phyloP scores from a whole-genome alignment of 352 stramenopile species.

The Thalassiosira hispida region DNA sequence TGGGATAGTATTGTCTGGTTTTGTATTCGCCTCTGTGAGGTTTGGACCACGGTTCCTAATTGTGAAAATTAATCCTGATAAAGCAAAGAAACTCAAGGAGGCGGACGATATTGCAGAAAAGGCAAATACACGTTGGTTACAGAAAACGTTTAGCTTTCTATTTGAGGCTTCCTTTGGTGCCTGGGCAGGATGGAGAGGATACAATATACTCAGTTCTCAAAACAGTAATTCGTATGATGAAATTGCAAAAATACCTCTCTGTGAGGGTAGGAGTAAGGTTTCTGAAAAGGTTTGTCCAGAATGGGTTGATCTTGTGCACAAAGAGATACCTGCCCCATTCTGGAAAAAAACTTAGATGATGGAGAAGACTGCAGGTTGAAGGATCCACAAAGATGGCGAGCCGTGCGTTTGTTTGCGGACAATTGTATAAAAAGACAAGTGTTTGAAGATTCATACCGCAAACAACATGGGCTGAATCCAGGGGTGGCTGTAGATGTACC shows the following conservation, averaged over 20 bases:
- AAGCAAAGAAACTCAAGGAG: conserved; percentile 35
- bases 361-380: conserved; percentile 27
- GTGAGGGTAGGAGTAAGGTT: conserved; percentile 48
- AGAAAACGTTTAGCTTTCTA: conserved; percentile 46
- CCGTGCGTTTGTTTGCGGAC: conserved; percentile 55
- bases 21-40: conserved; percentile 48
- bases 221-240: conserved; percentile 50
- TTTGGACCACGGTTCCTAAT: conserved; percentile 42
- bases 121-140: conserved; percentile 41
- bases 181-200: conserved; percentile 50
- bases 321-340: conserved; percentile 52
- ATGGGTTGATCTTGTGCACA: conserved; percentile 57
- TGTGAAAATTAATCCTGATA: conserved; percentile 44
- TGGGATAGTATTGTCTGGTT: conserved; percentile 42
- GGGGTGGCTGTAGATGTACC: conserved; percentile 31
- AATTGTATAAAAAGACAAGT: conserved; percentile 61
- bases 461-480: conserved; percentile 37
- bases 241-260: conserved; percentile 58
- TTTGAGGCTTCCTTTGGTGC: conserved; percentile 51
- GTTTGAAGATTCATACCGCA: conserved; percentile 53
- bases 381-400: conserved; percentile 48
- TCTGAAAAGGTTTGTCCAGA: conserved; percentile 57
- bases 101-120: conserved; percentile 44
- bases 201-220: conserved; percentile 48
- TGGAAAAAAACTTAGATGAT: conserved; percentile 60